phyloP scores from a whole-genome alignment of 2,329 filamentous ascomycete genomes.

The Calonectria henricotiae region DNA sequence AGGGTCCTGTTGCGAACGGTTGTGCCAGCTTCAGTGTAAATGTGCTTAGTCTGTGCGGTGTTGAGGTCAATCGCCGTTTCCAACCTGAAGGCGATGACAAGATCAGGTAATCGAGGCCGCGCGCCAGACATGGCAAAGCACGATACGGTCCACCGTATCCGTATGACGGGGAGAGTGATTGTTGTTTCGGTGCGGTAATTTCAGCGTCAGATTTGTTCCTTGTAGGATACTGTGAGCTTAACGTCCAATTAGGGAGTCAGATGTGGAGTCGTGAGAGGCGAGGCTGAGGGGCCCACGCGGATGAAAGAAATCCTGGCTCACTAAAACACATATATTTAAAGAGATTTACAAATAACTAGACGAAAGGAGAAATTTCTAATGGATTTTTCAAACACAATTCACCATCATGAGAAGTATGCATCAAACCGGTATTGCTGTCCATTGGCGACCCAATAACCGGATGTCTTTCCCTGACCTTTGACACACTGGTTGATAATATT shows the following conservation, averaged over 20 bases:
- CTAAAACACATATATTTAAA: no score
- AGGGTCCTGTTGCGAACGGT: neutral
- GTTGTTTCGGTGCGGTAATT: neutral
- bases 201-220: neutral
- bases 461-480: no score
- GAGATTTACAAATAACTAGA: no score
- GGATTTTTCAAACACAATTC: no score
- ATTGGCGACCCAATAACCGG: no score
- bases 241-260: neutral
- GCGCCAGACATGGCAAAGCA: neutral
- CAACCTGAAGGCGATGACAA: slow-evolving; percentile 4
- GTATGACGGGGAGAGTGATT: neutral
- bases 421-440: no score
- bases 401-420: no score
- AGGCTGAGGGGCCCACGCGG: no score
- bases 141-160: no score
- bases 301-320: no score
- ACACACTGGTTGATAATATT: no score
- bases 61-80: neutral
- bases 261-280: neutral
- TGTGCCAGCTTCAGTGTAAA: neutral
- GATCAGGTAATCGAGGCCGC: neutral
- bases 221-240: neutral
- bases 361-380: no score
- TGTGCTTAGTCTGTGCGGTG: neutral